Evolutionary conservation across 2,329 filamentous ascomycete genomes (phyloP), one percentile per base, ranked within the genome.

Genomic region (Exophiala bonariae): DNA sequence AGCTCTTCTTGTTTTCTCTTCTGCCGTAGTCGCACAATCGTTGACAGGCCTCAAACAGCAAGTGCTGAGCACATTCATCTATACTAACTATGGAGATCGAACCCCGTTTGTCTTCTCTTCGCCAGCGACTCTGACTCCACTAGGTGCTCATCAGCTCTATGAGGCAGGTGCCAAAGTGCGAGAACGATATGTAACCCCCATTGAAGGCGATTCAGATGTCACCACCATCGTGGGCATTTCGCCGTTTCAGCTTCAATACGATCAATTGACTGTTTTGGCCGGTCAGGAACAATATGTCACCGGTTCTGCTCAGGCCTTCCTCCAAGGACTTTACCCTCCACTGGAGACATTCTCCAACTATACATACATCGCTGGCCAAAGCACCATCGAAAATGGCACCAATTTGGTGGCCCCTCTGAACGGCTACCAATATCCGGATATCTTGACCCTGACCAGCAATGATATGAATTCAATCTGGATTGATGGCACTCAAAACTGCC

Each of bases 321-420:
- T 83, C 69, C 79, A 83, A 60, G 80, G 78, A 6, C 64, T 83
- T 8, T 83, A 82, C 59, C 80, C 80, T 26, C 78, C 79, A 10
- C 54, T 69, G 3, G 58, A 58, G 1, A 61, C 64, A 38, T 59
- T 62, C 3, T 62, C 67, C 39, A 64, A 63, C 44, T 55, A 61
- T 37, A 60, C 61, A 16, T 61, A 61, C 42, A 54, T 63, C 30
- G 63, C 70, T 48, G 58, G 63, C 4, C 63, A 68, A n/a, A 69
- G 66, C 14, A 56, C 71, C 8, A 61, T 77, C 17, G 70, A 75
- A n/a, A 77, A 82, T 62, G 72, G 73, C 1, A 67, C 66, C 2
- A 61, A 63, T 30, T 58, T 76, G 7, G 63, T 72, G 20, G 69
- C 65, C 37, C 80, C 80, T 1, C 58, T 83, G 28, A 61, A 67